These are phyloP conservation scores for Aristolochia contorta DNA, from an alignment of 164 flowering plant species.

Conservation along the genomic window DNA sequence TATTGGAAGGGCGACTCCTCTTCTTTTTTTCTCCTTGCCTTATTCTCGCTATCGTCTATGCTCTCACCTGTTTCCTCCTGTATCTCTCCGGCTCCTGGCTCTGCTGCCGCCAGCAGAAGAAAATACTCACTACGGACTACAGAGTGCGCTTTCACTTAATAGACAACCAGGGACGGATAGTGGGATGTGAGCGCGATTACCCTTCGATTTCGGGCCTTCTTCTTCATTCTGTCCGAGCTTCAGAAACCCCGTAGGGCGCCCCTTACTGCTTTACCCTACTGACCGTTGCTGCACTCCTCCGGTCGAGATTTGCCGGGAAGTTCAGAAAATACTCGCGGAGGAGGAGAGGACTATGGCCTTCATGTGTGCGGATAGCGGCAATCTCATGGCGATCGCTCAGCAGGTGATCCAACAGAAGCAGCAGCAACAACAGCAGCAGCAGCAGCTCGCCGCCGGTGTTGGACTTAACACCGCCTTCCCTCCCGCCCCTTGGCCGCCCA, in stretches of 20 bases:
- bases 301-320: slow-evolving; percentile 6
- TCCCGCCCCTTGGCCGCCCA: slow-evolving; percentile 33
- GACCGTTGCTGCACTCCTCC: neutral
- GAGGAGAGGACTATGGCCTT: slow-evolving; percentile 45
- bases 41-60: too few relatives aligned
- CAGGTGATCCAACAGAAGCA: slow-evolving; percentile 89
- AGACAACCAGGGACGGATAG: too few relatives aligned
- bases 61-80: too few relatives aligned
- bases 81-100: too few relatives aligned
- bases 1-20: too few relatives aligned
- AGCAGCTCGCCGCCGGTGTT: slow-evolving; percentile 29
- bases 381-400: slow-evolving; percentile 95
- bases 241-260: neutral
- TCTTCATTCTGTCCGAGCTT: neutral
- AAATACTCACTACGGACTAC: too few relatives aligned
- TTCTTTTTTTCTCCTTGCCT: too few relatives aligned
- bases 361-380: slow-evolving; percentile 93
- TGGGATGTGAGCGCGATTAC: too few relatives aligned
- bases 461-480: slow-evolving; percentile 22
- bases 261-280: neutral
- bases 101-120: too few relatives aligned
- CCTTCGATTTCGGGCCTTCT: too few relatives aligned
- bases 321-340: neutral
- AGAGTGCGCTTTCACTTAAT: too few relatives aligned
- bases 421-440: slow-evolving; percentile 62